Percentiles rank a stretch among this genome's conserved stretches.
Evolutionary conservation across 768 basidiomycete species (phyloP).

Genomic region (Naganishia antarctica): DNA sequence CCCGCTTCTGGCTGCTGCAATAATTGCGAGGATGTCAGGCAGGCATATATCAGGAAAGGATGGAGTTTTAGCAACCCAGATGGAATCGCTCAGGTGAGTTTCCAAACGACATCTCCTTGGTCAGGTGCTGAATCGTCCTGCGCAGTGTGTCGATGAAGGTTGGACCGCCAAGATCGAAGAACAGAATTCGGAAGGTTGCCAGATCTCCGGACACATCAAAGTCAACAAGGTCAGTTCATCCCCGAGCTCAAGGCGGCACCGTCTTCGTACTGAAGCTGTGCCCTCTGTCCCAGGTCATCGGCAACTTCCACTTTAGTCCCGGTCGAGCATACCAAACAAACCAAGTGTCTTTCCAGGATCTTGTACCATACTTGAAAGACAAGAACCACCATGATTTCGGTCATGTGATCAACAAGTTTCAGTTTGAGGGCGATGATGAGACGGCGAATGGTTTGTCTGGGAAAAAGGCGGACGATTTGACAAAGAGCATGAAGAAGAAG

Average conservation of each 20-base stretch:
- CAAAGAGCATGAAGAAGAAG: conserved; percentile 53
- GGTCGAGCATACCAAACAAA: conserved; percentile 91
- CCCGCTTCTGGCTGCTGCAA: conserved; percentile 67
- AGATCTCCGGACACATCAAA: conserved; percentile 79
- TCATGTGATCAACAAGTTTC: conserved; percentile 74
- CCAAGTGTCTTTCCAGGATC: conserved; percentile 55
- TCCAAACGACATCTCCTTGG: background rate
- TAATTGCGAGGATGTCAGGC: conserved; percentile 87
- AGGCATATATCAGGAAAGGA: conserved; percentile 80
- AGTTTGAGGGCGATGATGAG: conserved; percentile 70
- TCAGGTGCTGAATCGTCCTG: background rate
- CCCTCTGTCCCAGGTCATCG: conserved; percentile 53
- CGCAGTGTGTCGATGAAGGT: conserved; percentile 81
- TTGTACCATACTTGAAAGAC: conserved; percentile 81
- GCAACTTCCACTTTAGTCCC: conserved; percentile 90
- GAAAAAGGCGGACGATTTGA: conserved; percentile 54
- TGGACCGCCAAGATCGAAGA: conserved; percentile 92
- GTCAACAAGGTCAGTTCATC: conserved; percentile 75
- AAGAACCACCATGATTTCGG: conserved; percentile 88
- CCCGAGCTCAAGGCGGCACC: background rate
- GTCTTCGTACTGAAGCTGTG: background rate
- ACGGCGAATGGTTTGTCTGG: conserved; percentile 54
- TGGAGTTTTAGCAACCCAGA: conserved; percentile 94
- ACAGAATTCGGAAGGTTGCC: conserved; percentile 91
- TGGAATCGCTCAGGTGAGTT: conserved; percentile 77